phyloP scores from a whole-genome alignment of 805 yeast species.

The Suhomyces vadensis region DNA sequence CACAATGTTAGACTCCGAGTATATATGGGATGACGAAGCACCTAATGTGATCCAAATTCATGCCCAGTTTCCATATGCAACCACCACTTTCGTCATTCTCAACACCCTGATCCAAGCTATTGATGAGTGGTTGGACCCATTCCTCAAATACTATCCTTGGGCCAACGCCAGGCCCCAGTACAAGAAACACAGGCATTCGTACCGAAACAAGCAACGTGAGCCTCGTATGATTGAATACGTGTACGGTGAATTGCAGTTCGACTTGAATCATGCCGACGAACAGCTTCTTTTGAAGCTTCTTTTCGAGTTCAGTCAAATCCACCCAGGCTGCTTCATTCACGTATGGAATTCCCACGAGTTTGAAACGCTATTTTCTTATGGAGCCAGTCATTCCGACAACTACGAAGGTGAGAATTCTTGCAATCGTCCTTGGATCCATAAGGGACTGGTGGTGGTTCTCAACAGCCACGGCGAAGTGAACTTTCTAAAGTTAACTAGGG shows the following conservation, averaged over 20 bases:
- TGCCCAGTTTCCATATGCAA: not conserved
- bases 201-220: slow-evolving; percentile 4
- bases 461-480: slow-evolving; percentile 2
- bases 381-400: slow-evolving; percentile 50
- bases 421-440: slow-evolving; percentile 56
- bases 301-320: slow-evolving; percentile 31
- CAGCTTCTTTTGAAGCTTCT: slow-evolving; percentile 45
- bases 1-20: not conserved
- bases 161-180: slow-evolving; percentile 8
- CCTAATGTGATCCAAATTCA: slow-evolving; percentile 1
- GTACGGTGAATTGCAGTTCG: slow-evolving; percentile 45
- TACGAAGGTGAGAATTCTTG: slow-evolving; percentile 50
- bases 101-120: slow-evolving; percentile 4
- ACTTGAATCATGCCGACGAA: slow-evolving; percentile 46
- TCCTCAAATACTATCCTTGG: slow-evolving; percentile 26
- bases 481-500: slow-evolving; percentile 8
- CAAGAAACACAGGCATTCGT: not conserved
- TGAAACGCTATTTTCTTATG: slow-evolving; percentile 43
- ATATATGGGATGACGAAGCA: slow-evolving; percentile 3
- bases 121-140: slow-evolving; percentile 18
- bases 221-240: slow-evolving; percentile 22
- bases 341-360: slow-evolving; percentile 9
- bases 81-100: slow-evolving; percentile 2
- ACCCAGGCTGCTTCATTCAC: slow-evolving; percentile 3
- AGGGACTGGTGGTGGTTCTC: slow-evolving; percentile 30